Evolutionary conservation across 345 rosid genomes (phyloP).

Genomic region (Hibiscus syriacus): DNA sequence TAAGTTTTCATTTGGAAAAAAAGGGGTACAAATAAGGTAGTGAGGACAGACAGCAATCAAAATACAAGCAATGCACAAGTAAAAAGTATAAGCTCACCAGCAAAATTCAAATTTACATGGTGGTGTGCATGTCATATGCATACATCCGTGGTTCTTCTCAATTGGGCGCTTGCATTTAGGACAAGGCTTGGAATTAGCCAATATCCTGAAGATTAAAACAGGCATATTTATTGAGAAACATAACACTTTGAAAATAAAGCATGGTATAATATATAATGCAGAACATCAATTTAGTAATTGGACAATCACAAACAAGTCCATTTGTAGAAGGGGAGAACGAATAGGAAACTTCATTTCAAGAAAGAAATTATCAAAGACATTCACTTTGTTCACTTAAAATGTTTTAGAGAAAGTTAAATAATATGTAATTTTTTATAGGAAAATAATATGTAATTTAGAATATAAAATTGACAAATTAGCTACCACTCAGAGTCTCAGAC

Average conservation of each 20-base stretch:
- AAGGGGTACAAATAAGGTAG: neutral
- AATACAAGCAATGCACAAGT: neutral
- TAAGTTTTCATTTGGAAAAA: neutral
- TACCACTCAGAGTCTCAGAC: neutral
- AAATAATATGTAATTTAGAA: neutral
- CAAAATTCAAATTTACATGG: slow-evolving; percentile 90
- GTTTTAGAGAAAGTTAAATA: slow-evolving; percentile 4
- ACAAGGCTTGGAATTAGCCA: slow-evolving; percentile 99
- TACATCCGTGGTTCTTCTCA: slow-evolving; percentile 98
- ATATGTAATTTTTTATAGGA: neutral
- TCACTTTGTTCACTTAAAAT: neutral
- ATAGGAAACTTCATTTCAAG: neutral
- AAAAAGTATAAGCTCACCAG: slow-evolving; percentile 18
- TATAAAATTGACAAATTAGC: neutral
- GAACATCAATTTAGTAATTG: neutral
- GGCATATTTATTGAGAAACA: neutral
- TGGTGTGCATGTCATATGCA: slow-evolving; percentile 85
- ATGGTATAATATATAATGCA: neutral
- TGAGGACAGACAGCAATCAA: neutral
- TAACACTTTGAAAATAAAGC: neutral
- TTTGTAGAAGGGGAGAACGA: neutral
- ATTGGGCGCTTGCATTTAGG: slow-evolving; percentile 98
- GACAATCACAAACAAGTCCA: neutral
- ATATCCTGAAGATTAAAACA: slow-evolving; percentile 42
- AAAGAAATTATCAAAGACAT: neutral